Evolutionary conservation across 495 filamentous ascomycete species (phyloP).

Genomic region (Tuber melanosporum): DNA sequence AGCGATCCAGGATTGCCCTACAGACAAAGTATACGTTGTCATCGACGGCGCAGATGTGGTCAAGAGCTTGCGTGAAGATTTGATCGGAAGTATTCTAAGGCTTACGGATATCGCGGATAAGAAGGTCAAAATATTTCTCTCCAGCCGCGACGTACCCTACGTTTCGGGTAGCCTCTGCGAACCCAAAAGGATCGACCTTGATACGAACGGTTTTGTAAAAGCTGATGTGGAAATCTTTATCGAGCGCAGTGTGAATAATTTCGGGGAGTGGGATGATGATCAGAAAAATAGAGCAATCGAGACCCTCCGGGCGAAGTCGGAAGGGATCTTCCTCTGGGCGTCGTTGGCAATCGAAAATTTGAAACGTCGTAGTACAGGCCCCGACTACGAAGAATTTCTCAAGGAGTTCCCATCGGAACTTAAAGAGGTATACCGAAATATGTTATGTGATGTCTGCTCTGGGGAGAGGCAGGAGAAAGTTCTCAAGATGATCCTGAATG

Average conservation of each 20-base stretch:
- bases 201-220: not conserved
- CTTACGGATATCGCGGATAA: not conserved
- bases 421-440: not conserved
- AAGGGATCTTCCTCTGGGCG: not conserved
- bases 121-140: not conserved
- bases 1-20: not conserved
- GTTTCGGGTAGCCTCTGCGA: not conserved
- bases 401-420: not conserved
- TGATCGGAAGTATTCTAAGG: not conserved
- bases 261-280: not conserved
- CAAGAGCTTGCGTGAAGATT: not conserved
- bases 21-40: not conserved
- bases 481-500: not conserved
- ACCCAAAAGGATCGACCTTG: not conserved
- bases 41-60: not conserved
- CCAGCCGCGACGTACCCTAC: not conserved
- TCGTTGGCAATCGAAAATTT: not conserved
- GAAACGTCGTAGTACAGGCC: not conserved
- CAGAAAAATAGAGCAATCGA: not conserved
- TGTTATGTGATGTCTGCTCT: not conserved
- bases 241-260: not conserved
- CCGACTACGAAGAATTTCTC: not conserved
- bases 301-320: not conserved
- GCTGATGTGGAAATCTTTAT: not conserved
- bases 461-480: not conserved